Evolutionary conservation across 257 asterid species (phyloP).

Genomic region (Thymus mandschuricus): DNA sequence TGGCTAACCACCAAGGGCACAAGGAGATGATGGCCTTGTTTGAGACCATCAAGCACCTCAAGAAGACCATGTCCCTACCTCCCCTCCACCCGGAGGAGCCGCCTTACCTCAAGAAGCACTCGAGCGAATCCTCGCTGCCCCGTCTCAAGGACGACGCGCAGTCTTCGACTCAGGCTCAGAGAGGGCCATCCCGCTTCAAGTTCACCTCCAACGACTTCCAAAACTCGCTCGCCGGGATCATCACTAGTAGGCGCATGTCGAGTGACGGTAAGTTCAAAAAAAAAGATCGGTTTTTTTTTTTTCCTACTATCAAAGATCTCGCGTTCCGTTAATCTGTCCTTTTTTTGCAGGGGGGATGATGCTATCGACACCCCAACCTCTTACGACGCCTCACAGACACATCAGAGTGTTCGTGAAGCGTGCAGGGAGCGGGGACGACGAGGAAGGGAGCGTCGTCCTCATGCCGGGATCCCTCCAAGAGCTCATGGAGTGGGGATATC

Average conservation of each 20-base stretch:
- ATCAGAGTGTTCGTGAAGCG: slow-evolving; percentile 59
- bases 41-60: slow-evolving; percentile 29
- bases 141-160: slow-evolving; percentile 22
- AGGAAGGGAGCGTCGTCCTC: slow-evolving; percentile 44
- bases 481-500: slow-evolving; percentile 58
- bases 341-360: slow-evolving; percentile 38
- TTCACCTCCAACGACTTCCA: slow-evolving; percentile 40
- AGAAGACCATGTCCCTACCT: slow-evolving; percentile 16
- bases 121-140: slow-evolving; percentile 55
- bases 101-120: slow-evolving; percentile 57
- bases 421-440: slow-evolving; percentile 46
- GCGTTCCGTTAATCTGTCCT: neutral
- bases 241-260: slow-evolving; percentile 49
- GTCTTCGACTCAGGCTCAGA: slow-evolving; percentile 11
- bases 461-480: slow-evolving; percentile 61
- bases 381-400: slow-evolving; percentile 21
- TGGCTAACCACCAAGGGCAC: slow-evolving; percentile 72
- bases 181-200: slow-evolving; percentile 19
- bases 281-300: too few species aligned
- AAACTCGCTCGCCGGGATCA: slow-evolving; percentile 75
- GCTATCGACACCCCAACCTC: slow-evolving; percentile 30
- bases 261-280: slow-evolving; percentile 45
- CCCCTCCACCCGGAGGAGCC: slow-evolving; percentile 27
- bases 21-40: slow-evolving; percentile 56
- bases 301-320: neutral